Conservation (phyloP, 2,329 filamentous ascomycete genomes). For the Shiraia sp. region DNA sequence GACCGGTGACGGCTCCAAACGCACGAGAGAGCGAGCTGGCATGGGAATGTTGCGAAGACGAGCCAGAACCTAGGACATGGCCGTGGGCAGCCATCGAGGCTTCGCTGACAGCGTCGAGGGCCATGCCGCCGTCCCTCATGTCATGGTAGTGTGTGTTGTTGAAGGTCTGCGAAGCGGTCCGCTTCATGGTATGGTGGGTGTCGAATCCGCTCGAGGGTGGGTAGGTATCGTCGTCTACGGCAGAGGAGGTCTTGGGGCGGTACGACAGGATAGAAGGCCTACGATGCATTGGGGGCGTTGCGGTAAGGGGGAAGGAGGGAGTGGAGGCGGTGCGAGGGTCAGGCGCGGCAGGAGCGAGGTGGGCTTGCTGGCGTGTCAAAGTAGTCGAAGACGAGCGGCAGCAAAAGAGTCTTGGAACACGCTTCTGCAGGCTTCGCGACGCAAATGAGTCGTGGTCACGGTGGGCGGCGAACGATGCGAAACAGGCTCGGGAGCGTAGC, state of each 20-base stretch:
- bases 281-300: slow-evolving; percentile 40
- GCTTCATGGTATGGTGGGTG: slow-evolving; percentile 33
- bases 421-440: slow-evolving; percentile 1
- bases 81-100: slow-evolving; percentile 18
- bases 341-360: too few relatives aligned
- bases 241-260: slow-evolving; percentile 49
- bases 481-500: slow-evolving; percentile 5
- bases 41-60: slow-evolving; percentile 23
- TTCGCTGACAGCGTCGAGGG: slow-evolving; percentile 37
- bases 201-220: slow-evolving; percentile 8
- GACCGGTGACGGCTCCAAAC: slow-evolving; percentile 29
- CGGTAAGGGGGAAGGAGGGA: slow-evolving; percentile 4
- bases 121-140: slow-evolving; percentile 24
- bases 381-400: too few relatives aligned
- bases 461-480: slow-evolving; percentile 8
- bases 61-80: too few relatives aligned
- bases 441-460: slow-evolving; percentile 9
- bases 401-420: too few relatives aligned
- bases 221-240: slow-evolving; percentile 45
- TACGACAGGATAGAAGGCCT: slow-evolving; percentile 41
- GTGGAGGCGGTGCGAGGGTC: background rate
- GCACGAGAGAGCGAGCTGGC: slow-evolving; percentile 36
- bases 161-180: slow-evolving; percentile 45
- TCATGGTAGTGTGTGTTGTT: slow-evolving; percentile 29
- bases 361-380: too few relatives aligned